Base-by-base conservation (phyloP, 345 rosid genomes). In the Cochlearia excelsa region DNA sequence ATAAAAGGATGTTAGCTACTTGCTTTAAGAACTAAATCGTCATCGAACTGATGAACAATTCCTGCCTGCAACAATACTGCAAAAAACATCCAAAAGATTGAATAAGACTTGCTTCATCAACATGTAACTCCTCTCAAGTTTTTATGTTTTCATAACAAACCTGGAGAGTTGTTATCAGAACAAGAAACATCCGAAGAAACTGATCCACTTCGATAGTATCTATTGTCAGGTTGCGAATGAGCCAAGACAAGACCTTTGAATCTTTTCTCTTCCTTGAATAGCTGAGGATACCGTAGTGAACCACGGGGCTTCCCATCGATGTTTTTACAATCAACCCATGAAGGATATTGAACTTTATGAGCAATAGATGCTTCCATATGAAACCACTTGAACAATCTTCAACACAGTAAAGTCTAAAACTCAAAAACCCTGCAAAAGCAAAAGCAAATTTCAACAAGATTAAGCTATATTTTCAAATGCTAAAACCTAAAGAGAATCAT, bases 1-100 rank as follows among this genome's bases (percentile, higher is more conserved):
- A 37, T 29, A 45, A 50, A 57, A 50, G 11, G 5, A 27, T 16
- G 40, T 16, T 4, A 41, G 23, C 9, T 33, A 46, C 61, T 38
- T 76, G 85, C 98, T 97, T 80, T 76, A 65, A 92, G 76, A 56
- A 75, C 57, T 16, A 85, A 26, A 71, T 75, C 68, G 55, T 81
- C 88, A 58, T 83, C 91, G 10, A 63, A 51, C 29, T 80, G 67
- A 34, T 54, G 57, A 47, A 71, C 42, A 49, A 70, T 70, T 74
- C 65, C 88, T 9, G 85, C 68, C 67, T 85, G 81, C 85, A 80
- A 51, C 39, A 72, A 52, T 28, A 75, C 99, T 89, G 70, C 70
- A 77, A 73, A 65, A 65, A 27, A 16, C 23, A 16, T 2, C 49
- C 3, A 37, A 51, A 49, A 53, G 39, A 51, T 3, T 1, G 5